phyloP scores from a whole-genome alignment of 2,329 filamentous ascomycete genomes.

The Aspergillus brunneoviolaceus region DNA sequence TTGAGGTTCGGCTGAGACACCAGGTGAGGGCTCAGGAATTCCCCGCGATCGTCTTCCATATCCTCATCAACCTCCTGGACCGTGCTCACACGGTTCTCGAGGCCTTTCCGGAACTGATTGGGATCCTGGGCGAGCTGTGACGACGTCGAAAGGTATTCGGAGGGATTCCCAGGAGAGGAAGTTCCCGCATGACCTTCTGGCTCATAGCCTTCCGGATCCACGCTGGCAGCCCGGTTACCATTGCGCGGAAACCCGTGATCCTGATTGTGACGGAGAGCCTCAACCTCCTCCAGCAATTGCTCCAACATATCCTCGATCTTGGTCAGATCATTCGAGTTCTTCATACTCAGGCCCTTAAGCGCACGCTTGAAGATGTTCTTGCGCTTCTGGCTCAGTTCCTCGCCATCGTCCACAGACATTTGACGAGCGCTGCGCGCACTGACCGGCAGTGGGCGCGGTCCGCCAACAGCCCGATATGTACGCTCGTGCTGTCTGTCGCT shows the following conservation, averaged over 20 bases:
- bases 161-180: conserved; percentile 71
- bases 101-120: conserved; percentile 48
- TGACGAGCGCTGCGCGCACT: conserved; percentile 60
- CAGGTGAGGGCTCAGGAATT: conserved; percentile 56
- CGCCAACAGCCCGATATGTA: conserved; percentile 78
- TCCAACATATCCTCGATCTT: conserved; percentile 91
- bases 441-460: conserved; percentile 78
- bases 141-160: conserved; percentile 68
- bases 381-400: conserved; percentile 70
- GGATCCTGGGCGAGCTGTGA: conserved; percentile 37
- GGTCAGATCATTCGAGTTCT: conserved; percentile 81
- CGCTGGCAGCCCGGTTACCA: conserved; percentile 46
- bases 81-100: conserved; percentile 83
- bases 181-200: conserved; percentile 77
- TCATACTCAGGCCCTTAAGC: conserved; percentile 84
- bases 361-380: conserved; percentile 92
- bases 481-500: conserved; percentile 87
- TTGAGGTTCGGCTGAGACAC: conserved; percentile 59
- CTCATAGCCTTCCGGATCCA: conserved; percentile 76
- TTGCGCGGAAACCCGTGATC: conserved; percentile 36
- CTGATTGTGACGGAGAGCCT: conserved; percentile 68
- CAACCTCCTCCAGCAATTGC: conserved; percentile 87
- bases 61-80: conserved; percentile 83
- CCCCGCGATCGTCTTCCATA: conserved; percentile 53
- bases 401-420: conserved; percentile 51